Base-by-base conservation (phyloP, 1,284 basidiomycete species). In the Clitocybe nebularis region DNA sequence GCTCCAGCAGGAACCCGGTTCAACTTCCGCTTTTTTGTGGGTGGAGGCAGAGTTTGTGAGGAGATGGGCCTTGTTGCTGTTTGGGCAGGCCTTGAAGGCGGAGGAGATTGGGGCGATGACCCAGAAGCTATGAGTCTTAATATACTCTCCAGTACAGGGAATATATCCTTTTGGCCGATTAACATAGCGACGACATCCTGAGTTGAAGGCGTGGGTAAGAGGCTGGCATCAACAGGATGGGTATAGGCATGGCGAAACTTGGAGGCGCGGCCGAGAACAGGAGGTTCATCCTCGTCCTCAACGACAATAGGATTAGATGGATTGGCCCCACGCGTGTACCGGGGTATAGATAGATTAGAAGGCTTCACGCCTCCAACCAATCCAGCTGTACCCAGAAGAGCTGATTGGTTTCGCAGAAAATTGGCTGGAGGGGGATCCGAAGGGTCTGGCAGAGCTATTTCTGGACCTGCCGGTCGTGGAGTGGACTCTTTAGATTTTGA, bases 1-100 rank as follows among this genome's bases (percentile, higher is more conserved):
- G 86, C 86, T 6, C 86, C 85, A 19, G 85, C 85, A 25, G 85
- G 85, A 3, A 89, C 84, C 7, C 67, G 61, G 43, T 69, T 71
- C 5, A 88, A 65, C 50, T 75, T 84, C 30, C 84, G 73, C 41
- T 74, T 75, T 59, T 88, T 88, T 8, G 51, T 50, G 6, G 68
- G 66, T 23, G 52, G 48, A 37, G 20, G 37, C 22, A 36, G 41
- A 20, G 25, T 42, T 36, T 19, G 34, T 10, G 33, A 32, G 36
- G 19, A 44, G 41, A 36, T 43, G 19, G 26, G 41, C 10, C 28
- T 39, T 24, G 29, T 16, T 9, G 28, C 25, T 10, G 33, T 41
- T 22, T 20, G 28, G 3, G 36, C 33, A 16, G 41, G 21, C 22
- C 41, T 25, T n/a, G 39, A 43, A 4, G 42, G 34, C 21, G 35